Evolutionary conservation across 1,284 basidiomycete genomes (phyloP).

Genomic region (Gymnopus androsaceus): DNA sequence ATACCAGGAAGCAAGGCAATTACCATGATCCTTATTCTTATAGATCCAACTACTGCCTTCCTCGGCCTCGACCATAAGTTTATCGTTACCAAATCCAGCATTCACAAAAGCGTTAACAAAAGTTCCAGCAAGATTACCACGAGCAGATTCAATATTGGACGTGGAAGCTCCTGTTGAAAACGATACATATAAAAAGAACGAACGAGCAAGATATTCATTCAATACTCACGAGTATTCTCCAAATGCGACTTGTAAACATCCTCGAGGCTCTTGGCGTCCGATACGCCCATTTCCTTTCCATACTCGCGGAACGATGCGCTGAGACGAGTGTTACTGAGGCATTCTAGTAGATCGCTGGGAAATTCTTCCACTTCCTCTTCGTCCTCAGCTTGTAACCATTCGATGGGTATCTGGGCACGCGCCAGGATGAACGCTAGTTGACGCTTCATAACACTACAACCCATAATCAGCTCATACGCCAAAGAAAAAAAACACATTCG

Average conservation of each 20-base stretch:
- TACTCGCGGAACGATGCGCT: conserved; percentile 87
- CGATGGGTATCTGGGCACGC: conserved; percentile 87
- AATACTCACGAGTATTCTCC: conserved; percentile 75
- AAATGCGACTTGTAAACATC: conserved; percentile 98
- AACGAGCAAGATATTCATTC: not conserved
- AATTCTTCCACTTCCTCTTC: conserved; percentile 50
- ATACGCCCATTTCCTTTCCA: conserved; percentile 92
- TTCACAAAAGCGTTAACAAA: conserved; percentile 99
- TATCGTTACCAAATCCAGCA: conserved; percentile 98
- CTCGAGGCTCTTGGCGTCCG: conserved; percentile 89
- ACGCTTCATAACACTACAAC: conserved; percentile 75
- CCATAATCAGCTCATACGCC: not conserved
- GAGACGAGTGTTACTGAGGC: conserved; percentile 84
- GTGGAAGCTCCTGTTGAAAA: conserved; percentile 52
- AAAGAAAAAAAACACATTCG: no score
- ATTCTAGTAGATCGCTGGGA: conserved; percentile 83
- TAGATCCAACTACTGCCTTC: conserved; percentile 99
- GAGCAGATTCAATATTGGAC: conserved; percentile 87
- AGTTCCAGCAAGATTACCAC: conserved; percentile 93
- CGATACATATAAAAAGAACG: not conserved
- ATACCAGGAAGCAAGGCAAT: conserved; percentile 19
- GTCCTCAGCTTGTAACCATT: conserved; percentile 74
- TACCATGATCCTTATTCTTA: conserved; percentile 98
- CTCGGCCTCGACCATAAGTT: conserved; percentile 94
- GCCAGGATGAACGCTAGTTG: conserved; percentile 95